Evolutionary conservation across 2,329 filamentous ascomycete species (phyloP).

Genomic region (Cordyceps tenuipes): DNA sequence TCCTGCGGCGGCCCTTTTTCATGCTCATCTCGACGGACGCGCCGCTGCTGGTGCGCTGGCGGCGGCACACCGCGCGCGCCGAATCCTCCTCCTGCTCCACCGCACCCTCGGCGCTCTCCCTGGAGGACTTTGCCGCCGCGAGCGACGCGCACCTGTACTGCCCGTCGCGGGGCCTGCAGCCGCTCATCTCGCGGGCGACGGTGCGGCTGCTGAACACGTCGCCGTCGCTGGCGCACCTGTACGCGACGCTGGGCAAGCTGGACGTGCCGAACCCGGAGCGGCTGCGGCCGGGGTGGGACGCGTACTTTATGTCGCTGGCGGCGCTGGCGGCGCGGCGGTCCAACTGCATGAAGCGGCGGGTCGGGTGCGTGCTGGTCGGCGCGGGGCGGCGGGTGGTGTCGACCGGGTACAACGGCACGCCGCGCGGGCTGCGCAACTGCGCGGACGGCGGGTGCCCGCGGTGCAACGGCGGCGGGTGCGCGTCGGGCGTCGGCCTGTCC

Average conservation of each 20-base stretch:
- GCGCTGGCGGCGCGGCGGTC: constrained; percentile 80
- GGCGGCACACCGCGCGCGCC: constrained; percentile 52
- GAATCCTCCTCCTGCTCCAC: not conserved
- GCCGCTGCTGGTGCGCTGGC: constrained; percentile 76
- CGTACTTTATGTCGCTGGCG: constrained; percentile 97
- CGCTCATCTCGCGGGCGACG: constrained; percentile 72
- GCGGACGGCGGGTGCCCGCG: constrained; percentile 82
- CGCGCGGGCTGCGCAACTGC: constrained; percentile 80
- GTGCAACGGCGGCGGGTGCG: constrained; percentile 67
- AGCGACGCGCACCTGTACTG: constrained; percentile 72
- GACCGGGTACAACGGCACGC: constrained; percentile 98
- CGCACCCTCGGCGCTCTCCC: constrained; percentile 24
- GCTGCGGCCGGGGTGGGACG: constrained; percentile 85
- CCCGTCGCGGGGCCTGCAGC: constrained; percentile 54
- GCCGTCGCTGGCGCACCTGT: constrained; percentile 60
- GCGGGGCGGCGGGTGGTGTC: constrained; percentile 78
- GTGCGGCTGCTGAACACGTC: constrained; percentile 83
- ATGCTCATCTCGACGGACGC: constrained; percentile 87
- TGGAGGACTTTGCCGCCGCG: constrained; percentile 48
- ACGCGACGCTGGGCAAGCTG: constrained; percentile 62
- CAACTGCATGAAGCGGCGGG: constrained; percentile 97
- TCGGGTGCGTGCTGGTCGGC: constrained; percentile 83
- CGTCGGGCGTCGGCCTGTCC: constrained; percentile 62
- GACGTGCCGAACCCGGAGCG: constrained; percentile 72
- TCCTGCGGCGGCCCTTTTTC: constrained; percentile 81